Evolutionary conservation across 2,329 filamentous ascomycete genomes (phyloP).

Genomic region (Xylariaceae sp.): DNA sequence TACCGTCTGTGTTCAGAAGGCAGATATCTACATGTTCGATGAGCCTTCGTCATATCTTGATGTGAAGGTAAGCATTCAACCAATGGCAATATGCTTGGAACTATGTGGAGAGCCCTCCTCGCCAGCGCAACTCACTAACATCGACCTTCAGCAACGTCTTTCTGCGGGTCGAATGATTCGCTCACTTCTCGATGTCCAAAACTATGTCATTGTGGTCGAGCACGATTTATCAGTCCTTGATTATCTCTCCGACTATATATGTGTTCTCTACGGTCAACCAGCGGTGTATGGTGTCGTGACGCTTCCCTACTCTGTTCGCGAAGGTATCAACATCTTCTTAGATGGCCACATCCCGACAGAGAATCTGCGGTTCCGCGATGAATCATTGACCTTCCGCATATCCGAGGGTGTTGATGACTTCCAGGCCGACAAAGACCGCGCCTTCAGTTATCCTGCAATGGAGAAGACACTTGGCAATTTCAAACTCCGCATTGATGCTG

Average conservation of each 20-base stretch:
- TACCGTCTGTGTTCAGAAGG: slow-evolving; percentile 90
- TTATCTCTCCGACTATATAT: slow-evolving; percentile 98
- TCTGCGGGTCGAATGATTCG: slow-evolving; percentile 89
- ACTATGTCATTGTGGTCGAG: slow-evolving; percentile 98
- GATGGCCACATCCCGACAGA: slow-evolving; percentile 98
- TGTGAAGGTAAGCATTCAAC: slow-evolving; percentile 54
- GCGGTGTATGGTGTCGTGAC: slow-evolving; percentile 98
- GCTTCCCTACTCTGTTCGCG: slow-evolving; percentile 88
- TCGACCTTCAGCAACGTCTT: slow-evolving; percentile 69
- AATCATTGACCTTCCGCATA: slow-evolving; percentile 93
- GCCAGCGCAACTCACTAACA: neutral
- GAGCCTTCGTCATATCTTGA: slow-evolving; percentile 98
- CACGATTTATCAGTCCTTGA: slow-evolving; percentile 98
- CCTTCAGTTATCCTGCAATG: slow-evolving; percentile 86
- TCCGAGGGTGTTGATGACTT: slow-evolving; percentile 87
- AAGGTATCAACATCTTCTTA: slow-evolving; percentile 99
- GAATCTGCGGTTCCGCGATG: slow-evolving; percentile 96
- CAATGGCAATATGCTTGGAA: no score
- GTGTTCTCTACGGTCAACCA: slow-evolving; percentile 91
- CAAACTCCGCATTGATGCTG: slow-evolving; percentile 74
- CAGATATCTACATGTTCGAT: slow-evolving; percentile 99
- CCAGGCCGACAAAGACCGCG: slow-evolving; percentile 75
- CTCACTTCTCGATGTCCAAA: slow-evolving; percentile 78
- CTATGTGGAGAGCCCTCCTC: no score
- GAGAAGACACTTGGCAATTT: slow-evolving; percentile 89